Percentiles rank a stretch among this genome's conserved stretches.
Conservation (phyloP, 441 rosid genomes). For the Metrosideros polymorpha region DNA sequence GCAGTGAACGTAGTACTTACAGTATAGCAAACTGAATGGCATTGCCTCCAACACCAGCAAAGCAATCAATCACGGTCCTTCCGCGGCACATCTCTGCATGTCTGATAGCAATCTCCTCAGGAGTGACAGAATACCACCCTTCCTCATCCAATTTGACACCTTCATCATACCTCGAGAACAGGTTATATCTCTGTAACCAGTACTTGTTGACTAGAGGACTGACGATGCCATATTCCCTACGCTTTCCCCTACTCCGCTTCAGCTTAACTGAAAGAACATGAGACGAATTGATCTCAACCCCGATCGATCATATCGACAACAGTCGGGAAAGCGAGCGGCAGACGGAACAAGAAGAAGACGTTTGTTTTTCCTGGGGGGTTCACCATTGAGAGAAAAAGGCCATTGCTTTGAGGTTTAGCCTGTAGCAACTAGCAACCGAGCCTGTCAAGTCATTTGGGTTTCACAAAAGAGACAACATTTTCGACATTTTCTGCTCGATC, state of each 20-base stretch:
- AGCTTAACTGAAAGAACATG: not conserved
- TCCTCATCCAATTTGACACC: constrained; percentile 39
- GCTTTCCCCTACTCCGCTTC: not conserved
- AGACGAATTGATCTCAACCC: not conserved
- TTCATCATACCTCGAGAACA: constrained; percentile 32
- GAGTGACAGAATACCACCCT: constrained; percentile 44
- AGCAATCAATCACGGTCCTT: constrained; percentile 29
- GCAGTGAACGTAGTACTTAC: not conserved
- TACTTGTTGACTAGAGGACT: constrained; percentile 18
- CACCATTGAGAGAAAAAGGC: not conserved
- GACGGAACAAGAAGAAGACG: not conserved
- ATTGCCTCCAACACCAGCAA: constrained; percentile 43
- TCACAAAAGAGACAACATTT: not conserved
- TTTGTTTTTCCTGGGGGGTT: not conserved
- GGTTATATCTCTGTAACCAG: constrained; percentile 33
- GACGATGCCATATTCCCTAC: not conserved
- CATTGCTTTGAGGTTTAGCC: not conserved
- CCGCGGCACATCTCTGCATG: constrained; percentile 31
- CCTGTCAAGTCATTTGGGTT: not conserved
- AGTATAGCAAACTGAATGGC: constrained; percentile 38
- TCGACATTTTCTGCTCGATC: not conserved
- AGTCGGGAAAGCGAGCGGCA: not conserved
- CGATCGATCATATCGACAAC: not conserved
- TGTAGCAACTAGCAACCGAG: not conserved
- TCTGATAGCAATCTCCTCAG: constrained; percentile 27